A percentile compares a stretch with the other conserved stretches of the same genome.
Conservation (phyloP, 345 rosid genomes). For the Lepidium sativum region DNA sequence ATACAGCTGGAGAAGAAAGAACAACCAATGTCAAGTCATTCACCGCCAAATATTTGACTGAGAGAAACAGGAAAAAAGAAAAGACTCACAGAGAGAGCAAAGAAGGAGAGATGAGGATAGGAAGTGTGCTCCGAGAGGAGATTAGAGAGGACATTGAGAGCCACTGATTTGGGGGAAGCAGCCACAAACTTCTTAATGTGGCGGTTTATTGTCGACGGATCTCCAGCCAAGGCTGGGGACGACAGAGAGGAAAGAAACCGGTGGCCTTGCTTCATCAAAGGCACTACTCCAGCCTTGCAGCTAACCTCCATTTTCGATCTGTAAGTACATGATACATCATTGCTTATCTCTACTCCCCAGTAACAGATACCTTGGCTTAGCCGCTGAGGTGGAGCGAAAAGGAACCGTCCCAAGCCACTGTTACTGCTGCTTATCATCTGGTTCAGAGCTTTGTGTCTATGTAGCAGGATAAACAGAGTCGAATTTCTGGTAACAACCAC, state of each 20-base stretch:
- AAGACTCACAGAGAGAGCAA: slow-evolving; percentile 58
- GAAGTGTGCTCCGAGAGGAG: slow-evolving; percentile 51
- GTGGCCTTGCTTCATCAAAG: slow-evolving; percentile 48
- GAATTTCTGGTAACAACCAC: neutral
- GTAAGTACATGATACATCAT: neutral
- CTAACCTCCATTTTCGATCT: neutral
- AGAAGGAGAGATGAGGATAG: slow-evolving; percentile 40
- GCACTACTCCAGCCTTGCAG: slow-evolving; percentile 24
- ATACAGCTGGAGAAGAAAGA: slow-evolving; percentile 29
- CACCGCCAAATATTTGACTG: neutral
- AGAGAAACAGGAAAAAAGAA: neutral
- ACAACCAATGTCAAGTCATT: neutral
- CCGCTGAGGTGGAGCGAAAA: slow-evolving; percentile 6
- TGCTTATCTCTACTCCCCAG: neutral
- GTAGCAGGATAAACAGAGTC: slow-evolving; percentile 5
- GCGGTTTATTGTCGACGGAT: slow-evolving; percentile 37
- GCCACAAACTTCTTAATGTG: slow-evolving; percentile 71
- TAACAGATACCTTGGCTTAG: neutral
- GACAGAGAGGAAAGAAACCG: slow-evolving; percentile 46
- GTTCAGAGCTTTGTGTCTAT: neutral
- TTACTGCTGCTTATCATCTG: slow-evolving; percentile 3
- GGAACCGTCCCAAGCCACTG: neutral
- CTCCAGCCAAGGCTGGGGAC: slow-evolving; percentile 33
- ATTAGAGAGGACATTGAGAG: slow-evolving; percentile 72
- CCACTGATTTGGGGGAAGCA: slow-evolving; percentile 51